Base-by-base conservation (phyloP, 495 filamentous ascomycete species). In the Neurospora sp. region DNA sequence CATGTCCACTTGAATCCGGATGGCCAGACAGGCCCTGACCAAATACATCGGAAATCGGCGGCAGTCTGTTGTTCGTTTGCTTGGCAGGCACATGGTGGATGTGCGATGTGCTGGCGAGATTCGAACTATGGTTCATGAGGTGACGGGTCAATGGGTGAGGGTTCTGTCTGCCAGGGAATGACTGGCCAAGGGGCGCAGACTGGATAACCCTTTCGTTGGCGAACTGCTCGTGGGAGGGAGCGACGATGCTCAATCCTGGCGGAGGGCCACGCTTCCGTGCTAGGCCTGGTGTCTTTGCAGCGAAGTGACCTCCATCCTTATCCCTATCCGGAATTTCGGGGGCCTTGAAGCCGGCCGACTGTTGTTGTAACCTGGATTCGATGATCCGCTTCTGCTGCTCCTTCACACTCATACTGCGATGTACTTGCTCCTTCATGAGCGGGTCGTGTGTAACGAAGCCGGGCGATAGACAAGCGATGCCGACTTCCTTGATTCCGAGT, bases 341-440 rank as follows among this genome's bases (percentile, higher is more conserved):
- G 70, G 91, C 89, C 37, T 90, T 88, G 31, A 91, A 91, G 69
- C 92, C 90, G 78, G 94, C 95, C 40, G 91, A 91, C 15, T 93
- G 92, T 77, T 92, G 93, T 76, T 97, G 94, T 78, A 96, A 86
- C 78, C 96, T 89, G 62, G 92, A 90, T 83, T 98, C 95, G 74
- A 99, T 99, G 73, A 99, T 97, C 71, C 92, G 93, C 73, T 94
- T 88, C 81, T 99, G 96, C 77, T 97, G 94, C 74, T 99, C 96
- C 73, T 93, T 88, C 31, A 99, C 94, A 38, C 92, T 94, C 77
- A 98, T 88, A 80, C 96, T 98, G 76, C 94, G 90, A 80, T 98
- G 93, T 73, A 99, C 83, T 79, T 98, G 95, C 81, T 98, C 93
- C 76, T 94, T 89, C 94, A 97, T 97, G 15, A 91, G 87, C n/a